These are phyloP conservation scores for Beauveria asiatica DNA, from an alignment of 2,329 filamentous ascomycete species.

Conservation along the genomic window DNA sequence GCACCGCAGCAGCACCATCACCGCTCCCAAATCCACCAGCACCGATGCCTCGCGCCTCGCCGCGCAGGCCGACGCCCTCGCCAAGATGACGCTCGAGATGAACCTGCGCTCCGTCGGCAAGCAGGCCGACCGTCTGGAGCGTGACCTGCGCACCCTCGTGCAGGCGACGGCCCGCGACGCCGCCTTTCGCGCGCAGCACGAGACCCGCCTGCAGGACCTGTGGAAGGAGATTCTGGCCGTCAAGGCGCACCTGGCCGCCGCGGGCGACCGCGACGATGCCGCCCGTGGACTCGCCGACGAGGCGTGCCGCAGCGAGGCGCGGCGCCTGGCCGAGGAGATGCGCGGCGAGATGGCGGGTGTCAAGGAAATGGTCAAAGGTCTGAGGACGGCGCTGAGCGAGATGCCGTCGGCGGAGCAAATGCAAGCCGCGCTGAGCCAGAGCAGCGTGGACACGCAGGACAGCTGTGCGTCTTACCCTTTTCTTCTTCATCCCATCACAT, in stretches of 20 bases:
- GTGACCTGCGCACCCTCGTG: conserved; percentile 21
- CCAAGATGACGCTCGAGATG: conserved; percentile 29
- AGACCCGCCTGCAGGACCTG: conserved; percentile 21
- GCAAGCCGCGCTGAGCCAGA: conserved; percentile 15
- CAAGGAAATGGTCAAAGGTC: conserved; percentile 15
- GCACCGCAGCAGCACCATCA: neutral
- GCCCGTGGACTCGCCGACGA: conserved; percentile 14
- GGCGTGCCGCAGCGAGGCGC: conserved; percentile 16
- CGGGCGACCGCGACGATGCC: conserved; percentile 3
- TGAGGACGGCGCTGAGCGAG: conserved; percentile 18
- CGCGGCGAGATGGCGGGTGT: conserved; percentile 19
- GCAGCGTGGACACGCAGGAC: neutral
- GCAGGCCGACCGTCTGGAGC: conserved; percentile 23
- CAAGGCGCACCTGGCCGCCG: conserved; percentile 18
- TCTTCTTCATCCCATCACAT: neutral
- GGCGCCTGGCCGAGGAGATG: conserved; percentile 14
- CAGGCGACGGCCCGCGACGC: conserved; percentile 19
- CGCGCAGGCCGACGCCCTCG: conserved; percentile 25
- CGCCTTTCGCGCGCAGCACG: conserved; percentile 22
- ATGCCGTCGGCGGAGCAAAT: conserved; percentile 16
- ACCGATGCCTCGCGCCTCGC: conserved; percentile 13
- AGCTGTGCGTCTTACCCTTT: neutral
- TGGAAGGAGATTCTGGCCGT: conserved; percentile 25
- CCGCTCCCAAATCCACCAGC: neutral
- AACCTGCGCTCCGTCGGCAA: conserved; percentile 22